Conservation (phyloP, 257 asterid genomes). For the Craterostigma plantagineum region DNA sequence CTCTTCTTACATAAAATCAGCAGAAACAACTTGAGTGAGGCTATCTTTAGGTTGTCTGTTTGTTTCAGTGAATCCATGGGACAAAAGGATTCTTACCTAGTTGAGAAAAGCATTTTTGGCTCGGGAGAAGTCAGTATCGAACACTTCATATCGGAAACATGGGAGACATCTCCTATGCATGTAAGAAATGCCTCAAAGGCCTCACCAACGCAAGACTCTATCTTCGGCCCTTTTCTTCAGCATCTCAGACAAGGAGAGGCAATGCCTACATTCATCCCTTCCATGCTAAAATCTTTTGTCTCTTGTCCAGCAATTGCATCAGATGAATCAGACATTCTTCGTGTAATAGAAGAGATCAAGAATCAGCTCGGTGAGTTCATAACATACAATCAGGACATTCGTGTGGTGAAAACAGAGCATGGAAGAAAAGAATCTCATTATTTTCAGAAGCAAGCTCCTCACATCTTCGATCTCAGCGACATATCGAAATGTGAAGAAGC, state of each 20-base stretch:
- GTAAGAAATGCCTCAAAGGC: constrained; percentile 19
- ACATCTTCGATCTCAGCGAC: constrained; percentile 24
- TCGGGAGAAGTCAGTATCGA: constrained; percentile 17
- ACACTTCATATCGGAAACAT: constrained; percentile 27
- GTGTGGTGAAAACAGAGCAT: constrained; percentile 36
- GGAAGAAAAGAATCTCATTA: constrained; percentile 36
- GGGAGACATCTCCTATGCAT: constrained; percentile 51
- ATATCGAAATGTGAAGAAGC: constrained; percentile 43
- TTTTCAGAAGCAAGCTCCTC: constrained; percentile 20
- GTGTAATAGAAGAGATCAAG: constrained; percentile 34
- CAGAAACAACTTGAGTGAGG: constrained; percentile 31
- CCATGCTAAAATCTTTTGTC: constrained; percentile 27
- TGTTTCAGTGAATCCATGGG: constrained; percentile 6
- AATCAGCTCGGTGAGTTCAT: constrained; percentile 44
- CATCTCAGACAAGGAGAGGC: constrained; percentile 22
- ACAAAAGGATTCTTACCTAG: constrained; percentile 11
- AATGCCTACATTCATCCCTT: constrained; percentile 22
- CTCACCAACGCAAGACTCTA: constrained; percentile 13
- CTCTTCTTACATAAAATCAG: constrained; percentile 19
- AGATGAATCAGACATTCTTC: constrained; percentile 44
- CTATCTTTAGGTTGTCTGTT: constrained; percentile 46
- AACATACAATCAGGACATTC: constrained; percentile 52
- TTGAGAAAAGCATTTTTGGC: constrained; percentile 22
- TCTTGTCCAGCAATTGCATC: constrained; percentile 60
- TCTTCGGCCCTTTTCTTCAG: constrained; percentile 26